phyloP scores from a whole-genome alignment of 2,329 filamentous ascomycete species.

The Neurospora crassa region DNA sequence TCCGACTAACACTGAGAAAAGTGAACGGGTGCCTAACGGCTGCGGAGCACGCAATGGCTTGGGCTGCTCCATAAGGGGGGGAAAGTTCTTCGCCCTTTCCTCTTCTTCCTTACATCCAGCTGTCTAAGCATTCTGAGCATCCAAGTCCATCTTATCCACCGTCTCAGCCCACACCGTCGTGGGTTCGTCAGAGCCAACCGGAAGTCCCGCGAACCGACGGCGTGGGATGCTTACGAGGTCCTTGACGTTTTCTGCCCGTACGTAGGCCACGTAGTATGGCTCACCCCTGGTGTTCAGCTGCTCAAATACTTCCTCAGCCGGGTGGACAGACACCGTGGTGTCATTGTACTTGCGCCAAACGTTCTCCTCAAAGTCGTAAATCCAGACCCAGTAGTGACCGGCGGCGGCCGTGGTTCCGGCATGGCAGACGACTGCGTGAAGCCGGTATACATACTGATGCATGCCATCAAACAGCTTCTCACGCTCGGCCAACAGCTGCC shows the following conservation, averaged over 20 bases:
- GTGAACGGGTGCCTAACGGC: not conserved
- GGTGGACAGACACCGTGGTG: constrained; percentile 60
- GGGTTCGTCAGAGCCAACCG: not conserved
- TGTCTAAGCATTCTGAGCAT: not conserved
- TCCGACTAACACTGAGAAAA: not conserved
- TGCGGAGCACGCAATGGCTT: not conserved
- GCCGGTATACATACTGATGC: constrained; percentile 60
- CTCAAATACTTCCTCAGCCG: constrained; percentile 64
- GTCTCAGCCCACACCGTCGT: not conserved
- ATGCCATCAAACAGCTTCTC: constrained; percentile 51
- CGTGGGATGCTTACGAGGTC: constrained; percentile 20
- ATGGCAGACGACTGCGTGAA: constrained; percentile 92
- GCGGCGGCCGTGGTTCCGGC: constrained; percentile 55
- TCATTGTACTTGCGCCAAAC: constrained; percentile 96
- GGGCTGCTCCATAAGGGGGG: not conserved
- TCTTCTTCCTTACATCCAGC: not conserved
- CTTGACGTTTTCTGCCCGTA: constrained; percentile 20
- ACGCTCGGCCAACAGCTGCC: constrained; percentile 24
- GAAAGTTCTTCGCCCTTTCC: not conserved
- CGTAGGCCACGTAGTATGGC: constrained; percentile 38
- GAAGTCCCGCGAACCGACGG: constrained; percentile 1
- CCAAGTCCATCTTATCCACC: not conserved
- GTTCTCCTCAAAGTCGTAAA: constrained; percentile 72
- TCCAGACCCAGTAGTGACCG: constrained; percentile 96
- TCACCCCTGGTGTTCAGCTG: constrained; percentile 60